phyloP scores from a whole-genome alignment of 1,284 basidiomycete species.

The Naganishia sp. region DNA sequence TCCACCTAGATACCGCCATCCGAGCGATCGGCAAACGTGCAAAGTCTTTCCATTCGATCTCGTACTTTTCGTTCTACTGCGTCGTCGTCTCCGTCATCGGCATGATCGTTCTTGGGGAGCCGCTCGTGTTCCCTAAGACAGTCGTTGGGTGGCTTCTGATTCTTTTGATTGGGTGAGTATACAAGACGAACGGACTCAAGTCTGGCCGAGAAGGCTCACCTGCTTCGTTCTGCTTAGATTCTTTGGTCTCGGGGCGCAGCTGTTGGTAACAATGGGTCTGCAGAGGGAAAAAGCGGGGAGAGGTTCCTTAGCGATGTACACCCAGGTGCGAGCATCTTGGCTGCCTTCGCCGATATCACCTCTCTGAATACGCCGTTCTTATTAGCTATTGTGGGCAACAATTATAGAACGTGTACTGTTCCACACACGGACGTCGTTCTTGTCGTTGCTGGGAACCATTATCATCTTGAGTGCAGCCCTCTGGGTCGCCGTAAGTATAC shows the following conservation, averaged over 20 bases:
- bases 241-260: conserved; percentile 65
- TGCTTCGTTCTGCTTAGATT: conserved; percentile 38
- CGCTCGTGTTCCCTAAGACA: conserved; percentile 58
- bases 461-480: conserved; percentile 50
- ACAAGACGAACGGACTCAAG: conserved; percentile 34
- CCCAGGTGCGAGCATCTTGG: conserved; percentile 40
- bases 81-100: conserved; percentile 60
- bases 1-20: conserved; percentile 62
- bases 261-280: conserved; percentile 53
- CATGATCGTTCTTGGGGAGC: conserved; percentile 56
- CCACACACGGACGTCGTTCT: conserved; percentile 45
- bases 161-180: conserved; percentile 55
- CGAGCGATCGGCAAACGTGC: conserved; percentile 72
- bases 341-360: not conserved
- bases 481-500: conserved; percentile 52
- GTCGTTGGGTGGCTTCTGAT: conserved; percentile 54
- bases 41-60: conserved; percentile 70
- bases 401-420: conserved; percentile 52
- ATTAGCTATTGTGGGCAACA: conserved; percentile 48
- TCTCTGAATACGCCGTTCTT: not conserved
- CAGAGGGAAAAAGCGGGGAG: conserved; percentile 54
- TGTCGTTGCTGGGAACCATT: conserved; percentile 46
- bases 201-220: not conserved
- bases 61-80: conserved; percentile 67
- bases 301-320: conserved; percentile 52